phyloP scores from a whole-genome alignment of 2,329 filamentous ascomycete genomes.

The Fusarium sp. region DNA sequence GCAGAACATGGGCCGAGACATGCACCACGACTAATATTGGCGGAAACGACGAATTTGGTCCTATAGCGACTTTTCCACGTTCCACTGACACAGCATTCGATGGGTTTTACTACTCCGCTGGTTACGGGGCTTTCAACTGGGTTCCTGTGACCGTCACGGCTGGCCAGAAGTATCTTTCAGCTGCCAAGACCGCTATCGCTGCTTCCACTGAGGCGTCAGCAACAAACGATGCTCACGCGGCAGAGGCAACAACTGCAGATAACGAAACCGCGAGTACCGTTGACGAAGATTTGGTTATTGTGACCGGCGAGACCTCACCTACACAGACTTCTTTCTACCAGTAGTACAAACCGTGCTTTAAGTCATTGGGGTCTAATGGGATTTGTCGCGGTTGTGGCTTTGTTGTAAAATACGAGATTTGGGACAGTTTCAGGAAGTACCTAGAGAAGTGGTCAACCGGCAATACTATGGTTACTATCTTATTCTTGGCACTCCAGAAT shows the following conservation, averaged over 20 bases:
- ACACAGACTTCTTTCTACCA: background rate
- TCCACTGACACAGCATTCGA: background rate
- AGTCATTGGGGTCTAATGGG: background rate
- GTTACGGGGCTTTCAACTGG: background rate
- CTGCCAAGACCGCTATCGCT: background rate
- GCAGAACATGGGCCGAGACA: background rate
- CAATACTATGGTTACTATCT: too few relatives aligned
- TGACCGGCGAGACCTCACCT: background rate
- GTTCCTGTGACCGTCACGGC: background rate
- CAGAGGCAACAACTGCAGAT: background rate
- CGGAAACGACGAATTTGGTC: rapidly evolving
- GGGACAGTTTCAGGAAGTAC: too few relatives aligned
- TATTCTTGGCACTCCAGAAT: too few relatives aligned
- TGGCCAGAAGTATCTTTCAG: background rate
- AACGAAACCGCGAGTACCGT: background rate
- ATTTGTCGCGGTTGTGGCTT: background rate
- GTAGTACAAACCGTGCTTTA: background rate
- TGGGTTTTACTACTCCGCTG: background rate
- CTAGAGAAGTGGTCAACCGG: too few relatives aligned
- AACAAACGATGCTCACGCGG: background rate
- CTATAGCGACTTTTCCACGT: background rate
- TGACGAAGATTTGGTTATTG: background rate
- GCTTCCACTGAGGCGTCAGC: background rate
- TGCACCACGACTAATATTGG: background rate
- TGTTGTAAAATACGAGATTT: background rate